A percentile compares a stretch with the other conserved stretches of the same genome.
phyloP scores from a whole-genome alignment of 495 filamentous ascomycete species.

The Jackrogersella multiformis region DNA sequence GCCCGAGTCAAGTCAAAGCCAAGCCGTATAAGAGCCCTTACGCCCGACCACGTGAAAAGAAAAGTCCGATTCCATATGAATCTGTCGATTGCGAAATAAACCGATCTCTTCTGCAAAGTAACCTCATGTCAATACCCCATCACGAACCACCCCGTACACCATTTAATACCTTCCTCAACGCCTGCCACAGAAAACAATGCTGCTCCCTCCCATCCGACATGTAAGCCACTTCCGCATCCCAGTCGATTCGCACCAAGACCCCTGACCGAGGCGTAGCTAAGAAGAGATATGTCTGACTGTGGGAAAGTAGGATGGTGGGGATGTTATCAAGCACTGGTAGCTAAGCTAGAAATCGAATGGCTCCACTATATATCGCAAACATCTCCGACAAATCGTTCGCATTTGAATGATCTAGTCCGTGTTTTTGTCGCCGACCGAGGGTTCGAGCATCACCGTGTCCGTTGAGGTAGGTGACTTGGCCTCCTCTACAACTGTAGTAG shows the following conservation, averaged over 20 bases:
- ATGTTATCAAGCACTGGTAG: conserved; percentile 8
- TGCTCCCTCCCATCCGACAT: conserved; percentile 14
- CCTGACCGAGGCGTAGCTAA: background rate
- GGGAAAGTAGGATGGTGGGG: background rate
- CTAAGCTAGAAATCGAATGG: background rate
- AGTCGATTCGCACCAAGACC: background rate
- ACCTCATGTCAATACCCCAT: conserved; percentile 27
- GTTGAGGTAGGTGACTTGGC: conserved; percentile 52
- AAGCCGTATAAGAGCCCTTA: conserved; percentile 5
- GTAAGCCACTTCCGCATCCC: background rate
- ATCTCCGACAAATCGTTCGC: background rate
- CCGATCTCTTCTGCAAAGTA: conserved; percentile 23
- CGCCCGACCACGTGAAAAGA: conserved; percentile 12
- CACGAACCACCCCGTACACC: conserved; percentile 18
- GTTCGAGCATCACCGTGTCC: conserved; percentile 43
- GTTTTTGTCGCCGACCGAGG: conserved; percentile 47
- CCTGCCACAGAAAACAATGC: conserved; percentile 26
- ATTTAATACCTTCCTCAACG: conserved; percentile 33
- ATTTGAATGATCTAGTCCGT: conserved; percentile 22
- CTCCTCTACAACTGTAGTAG: conserved; percentile 50
- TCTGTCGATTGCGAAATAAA: conserved; percentile 25
- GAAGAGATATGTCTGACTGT: conserved; percentile 10
- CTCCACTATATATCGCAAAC: conserved; percentile 18
- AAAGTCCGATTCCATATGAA: conserved; percentile 24
- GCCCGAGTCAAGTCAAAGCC: conserved; percentile 14